Evolutionary conservation across 2,329 filamentous ascomycete species (phyloP), one percentile per base, ranked within the genome.

Genomic region (Aureobasidium pullulans): DNA sequence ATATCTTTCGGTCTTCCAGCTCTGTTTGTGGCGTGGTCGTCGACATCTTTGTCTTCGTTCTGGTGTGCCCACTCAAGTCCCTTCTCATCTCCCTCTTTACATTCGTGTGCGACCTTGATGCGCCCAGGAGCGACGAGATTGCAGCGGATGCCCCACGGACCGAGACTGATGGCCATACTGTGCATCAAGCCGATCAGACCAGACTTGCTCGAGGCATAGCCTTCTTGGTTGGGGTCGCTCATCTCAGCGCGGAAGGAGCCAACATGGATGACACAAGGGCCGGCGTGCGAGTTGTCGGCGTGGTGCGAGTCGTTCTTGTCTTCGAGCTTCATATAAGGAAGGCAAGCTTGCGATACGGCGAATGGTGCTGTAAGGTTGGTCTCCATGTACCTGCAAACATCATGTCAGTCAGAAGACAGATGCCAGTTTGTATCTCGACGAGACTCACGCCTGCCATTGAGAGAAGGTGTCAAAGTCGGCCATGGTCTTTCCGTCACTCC

Each of bases 81-180:
- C 50, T 71, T 68, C 62, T 75, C 71, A 64, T 80, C 75, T 2
- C 69, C 74, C 32, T 66, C 68, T 62, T 69, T 71, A 36, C 65
- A 69, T 64, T 77, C 75, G 43, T 79, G 71, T 15, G 65, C 70
- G 2, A 79, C 78, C 62, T 80, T 75, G 54, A 81, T 77, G 70
- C 78, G 78, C 1, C 79, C 78, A 0, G 77, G 78, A n/a, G 79
- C 68, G 8, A 80, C 73, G 0, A 76, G 70, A 56, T 79, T 80
- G 28, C 78, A 76, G 1, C 76, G 69, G 44, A 81, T 72, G 0
- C 69, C 68, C 46, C 73, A 72, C 4, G 60, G 62, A 6, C 70
- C 69, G 16, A 79, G 65, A 37, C 73, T 76, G n/a, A 77, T 70
- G 11, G 77, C 75, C 76, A 80, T 76, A 23, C 73, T 75, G 63